These are phyloP conservation scores for Salix caprea DNA, from an alignment of 345 rosid species.

Conservation along the genomic window DNA sequence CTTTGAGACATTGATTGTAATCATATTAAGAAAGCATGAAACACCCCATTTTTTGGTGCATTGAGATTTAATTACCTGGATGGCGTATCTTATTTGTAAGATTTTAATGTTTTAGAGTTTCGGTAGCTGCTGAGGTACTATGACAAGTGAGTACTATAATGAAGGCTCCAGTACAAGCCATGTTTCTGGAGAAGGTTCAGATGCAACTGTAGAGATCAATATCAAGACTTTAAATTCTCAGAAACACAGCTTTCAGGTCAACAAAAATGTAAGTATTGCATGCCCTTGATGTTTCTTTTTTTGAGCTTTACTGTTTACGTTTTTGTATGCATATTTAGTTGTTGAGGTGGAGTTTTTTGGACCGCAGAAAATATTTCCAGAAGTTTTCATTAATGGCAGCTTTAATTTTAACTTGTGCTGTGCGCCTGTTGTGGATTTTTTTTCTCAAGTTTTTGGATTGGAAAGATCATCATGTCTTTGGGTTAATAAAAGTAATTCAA, in stretches of 20 bases:
- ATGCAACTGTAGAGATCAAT: conserved; percentile 63
- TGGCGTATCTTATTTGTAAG: not conserved
- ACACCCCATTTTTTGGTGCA: not conserved
- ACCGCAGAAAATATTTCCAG: not conserved
- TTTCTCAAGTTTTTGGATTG: not conserved
- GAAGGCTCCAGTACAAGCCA: conserved; percentile 52
- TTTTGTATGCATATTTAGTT: not conserved
- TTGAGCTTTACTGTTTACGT: not conserved
- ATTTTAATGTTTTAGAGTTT: conserved; percentile 6
- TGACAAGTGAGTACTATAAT: conserved; percentile 53
- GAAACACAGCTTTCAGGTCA: conserved; percentile 56
- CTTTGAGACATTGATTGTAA: not conserved
- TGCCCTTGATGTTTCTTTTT: not conserved
- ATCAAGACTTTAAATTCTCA: conserved; percentile 85
- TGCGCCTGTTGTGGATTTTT: not conserved
- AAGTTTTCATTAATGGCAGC: not conserved
- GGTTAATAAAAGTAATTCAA: not conserved
- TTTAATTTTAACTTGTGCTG: not conserved
- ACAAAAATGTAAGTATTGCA: conserved; percentile 58
- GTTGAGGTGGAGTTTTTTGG: not conserved
- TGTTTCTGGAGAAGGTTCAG: conserved; percentile 44
- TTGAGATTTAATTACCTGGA: not conserved
- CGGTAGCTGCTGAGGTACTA: conserved; percentile 26
- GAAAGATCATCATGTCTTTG: not conserved
- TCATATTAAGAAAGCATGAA: not conserved